Evolutionary conservation across 2,329 filamentous ascomycete genomes (phyloP), one percentile per base, ranked within the genome.

Genomic region (Fusarium metavorans): DNA sequence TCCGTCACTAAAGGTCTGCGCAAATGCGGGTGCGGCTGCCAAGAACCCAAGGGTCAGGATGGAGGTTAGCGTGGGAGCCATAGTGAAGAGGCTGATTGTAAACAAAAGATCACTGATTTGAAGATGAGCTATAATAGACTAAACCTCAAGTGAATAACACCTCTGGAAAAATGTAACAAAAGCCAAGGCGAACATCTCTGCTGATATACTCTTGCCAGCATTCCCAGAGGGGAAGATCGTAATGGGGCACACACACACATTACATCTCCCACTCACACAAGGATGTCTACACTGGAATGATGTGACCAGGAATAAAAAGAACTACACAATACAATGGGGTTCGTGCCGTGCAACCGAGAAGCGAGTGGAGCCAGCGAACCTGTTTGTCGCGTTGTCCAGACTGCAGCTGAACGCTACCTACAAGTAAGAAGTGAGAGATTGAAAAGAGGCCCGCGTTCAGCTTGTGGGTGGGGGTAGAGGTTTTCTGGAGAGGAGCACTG

Each of bases 1-100:
- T 43, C 57, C 57, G 37, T 60, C 57, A 41, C 57, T 60, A 39
- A 60, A 60, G 16, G 57, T 60, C 57, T 60, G 57, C 57, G 57
- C 57, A 5, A 32, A 27, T 27, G 37, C 57, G 57, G 57, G 57
- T 4, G 27, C 48, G 27, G 57, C 25, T 39, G 57, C 57, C 57
- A 60, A 60, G 57, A 60, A n/a, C 25, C 57, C 37, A 25, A 60
- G 57, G 57, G 57, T 32, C 25, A 60, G 57, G 57, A 60, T 60
- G 57, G 32, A 39, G 18, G 37, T 60, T 39, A 60, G 37, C 37
- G 37, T 27, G 25, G 57, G 57, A 54, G 48, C 11, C 57, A 60
- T 60, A 37, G 18, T n/a, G 18, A 27, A 20, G 18, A 32, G 2
- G 18, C 0, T 52, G 27, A n/a, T 52, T 32, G 10, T 5, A 52